Base-by-base conservation (phyloP, 495 filamentous ascomycete species). In the Hypoxylon crocopeplum region DNA sequence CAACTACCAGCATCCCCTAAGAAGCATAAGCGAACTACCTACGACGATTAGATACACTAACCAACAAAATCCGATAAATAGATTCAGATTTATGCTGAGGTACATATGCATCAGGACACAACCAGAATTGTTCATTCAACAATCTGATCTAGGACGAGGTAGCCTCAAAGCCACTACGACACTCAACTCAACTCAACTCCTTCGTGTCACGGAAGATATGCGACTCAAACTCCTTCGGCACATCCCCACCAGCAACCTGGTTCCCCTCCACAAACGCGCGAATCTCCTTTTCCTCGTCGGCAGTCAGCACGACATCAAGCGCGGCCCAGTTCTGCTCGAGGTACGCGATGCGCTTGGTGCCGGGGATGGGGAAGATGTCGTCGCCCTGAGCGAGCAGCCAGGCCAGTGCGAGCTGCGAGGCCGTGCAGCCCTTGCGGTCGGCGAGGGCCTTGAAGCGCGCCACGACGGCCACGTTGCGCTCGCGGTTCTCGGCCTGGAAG, bases 281-380 rank as follows among this genome's bases (percentile, higher is more conserved):
- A 33, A 87, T 76, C 61, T 77, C 71, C 24, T 44, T 49, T 25
- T 78, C 70, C 49, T 88, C 85, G 41, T 78, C 74, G 7, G 75
- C 72, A 0, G 60, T 80, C 19, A 88, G 68, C 42, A 64, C 48
- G 13, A 86, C 69, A 11, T 76, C 49, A 11, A 76, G 27, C 10
- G 84, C 74, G 1, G 51, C 77, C 53, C 76, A 67, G 56, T 88
- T 88, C 69, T 87, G 80, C 38, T 85, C 80, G 41, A 88, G 59
- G 38, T 81, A 80, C 57, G 78, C 72, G 12, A 80, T 63, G n/a
- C 68, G 77, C 62, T 77, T 84, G 0, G 84, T 86, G 2, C 83
- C 84, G 0, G 83, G 84, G 58, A 86, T 84, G 0, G 82, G 79
- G 47, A 86, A 73, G 24, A 85, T 72, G 55, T 83, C 79, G 0